phyloP scores from a whole-genome alignment of 495 filamentous ascomycete species.

The Penicillium salamii region DNA sequence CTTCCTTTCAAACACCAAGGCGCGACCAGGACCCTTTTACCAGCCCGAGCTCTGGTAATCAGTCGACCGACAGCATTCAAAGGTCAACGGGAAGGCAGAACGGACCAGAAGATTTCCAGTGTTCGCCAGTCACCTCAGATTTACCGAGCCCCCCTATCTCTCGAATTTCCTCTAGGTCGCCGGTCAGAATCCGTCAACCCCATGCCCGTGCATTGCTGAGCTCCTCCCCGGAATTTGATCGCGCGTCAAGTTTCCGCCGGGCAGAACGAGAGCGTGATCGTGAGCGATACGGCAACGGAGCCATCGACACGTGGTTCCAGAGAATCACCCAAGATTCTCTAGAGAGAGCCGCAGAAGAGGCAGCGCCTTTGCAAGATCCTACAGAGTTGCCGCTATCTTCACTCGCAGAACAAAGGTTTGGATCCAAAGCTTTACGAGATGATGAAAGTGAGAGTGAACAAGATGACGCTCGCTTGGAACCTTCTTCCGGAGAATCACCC shows the following conservation, averaged over 20 bases:
- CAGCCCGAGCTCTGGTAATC: not conserved
- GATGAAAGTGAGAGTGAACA: not conserved
- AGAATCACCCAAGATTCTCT: constrained; percentile 24
- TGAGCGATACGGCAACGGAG: constrained; percentile 38
- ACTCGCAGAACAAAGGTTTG: constrained; percentile 27
- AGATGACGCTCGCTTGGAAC: not conserved
- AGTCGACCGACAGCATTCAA: not conserved
- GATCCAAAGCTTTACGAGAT: not conserved
- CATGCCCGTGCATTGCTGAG: not conserved
- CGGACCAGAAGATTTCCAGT: not conserved
- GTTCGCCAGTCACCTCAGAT: constrained; percentile 1
- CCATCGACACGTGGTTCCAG: constrained; percentile 41
- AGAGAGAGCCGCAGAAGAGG: not conserved
- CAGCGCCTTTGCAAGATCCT: not conserved
- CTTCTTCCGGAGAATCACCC: not conserved
- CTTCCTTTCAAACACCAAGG: constrained; percentile 13
- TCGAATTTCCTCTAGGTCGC: constrained; percentile 9
- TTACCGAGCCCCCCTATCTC: constrained; percentile 7
- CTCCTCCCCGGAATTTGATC: not conserved
- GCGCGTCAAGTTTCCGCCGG: not conserved
- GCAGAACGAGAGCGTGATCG: constrained; percentile 26
- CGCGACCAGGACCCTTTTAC: not conserved
- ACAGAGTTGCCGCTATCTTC: constrained; percentile 18
- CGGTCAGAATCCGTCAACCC: not conserved
- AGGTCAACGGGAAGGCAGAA: not conserved